Percentiles rank a stretch among this genome's conserved stretches.
phyloP scores from a whole-genome alignment of 2,329 filamentous ascomycete species.

The Colletotrichum tamarilloi region DNA sequence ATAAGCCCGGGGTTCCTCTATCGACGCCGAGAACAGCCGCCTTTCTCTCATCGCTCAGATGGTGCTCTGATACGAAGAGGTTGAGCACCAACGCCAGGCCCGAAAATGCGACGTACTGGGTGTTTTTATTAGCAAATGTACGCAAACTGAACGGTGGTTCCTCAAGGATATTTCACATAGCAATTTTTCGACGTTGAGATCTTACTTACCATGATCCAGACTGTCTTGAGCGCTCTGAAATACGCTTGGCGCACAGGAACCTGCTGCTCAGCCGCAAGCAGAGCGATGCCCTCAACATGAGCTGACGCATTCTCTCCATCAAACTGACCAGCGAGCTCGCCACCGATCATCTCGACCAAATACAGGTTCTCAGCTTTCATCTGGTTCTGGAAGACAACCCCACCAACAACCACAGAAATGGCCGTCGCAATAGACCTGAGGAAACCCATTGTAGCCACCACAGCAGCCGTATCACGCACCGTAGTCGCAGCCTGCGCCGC shows the following conservation, averaged over 20 bases:
- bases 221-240: constrained; percentile 39
- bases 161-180: no score
- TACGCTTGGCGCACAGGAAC: constrained; percentile 40
- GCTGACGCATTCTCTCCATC: constrained; percentile 62
- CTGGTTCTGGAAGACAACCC: constrained; percentile 81
- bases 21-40: constrained; percentile 7
- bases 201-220: constrained; percentile 44
- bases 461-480: constrained; percentile 73
- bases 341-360: constrained; percentile 62
- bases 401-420: constrained; percentile 76
- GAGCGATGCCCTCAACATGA: neutral
- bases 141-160: no score
- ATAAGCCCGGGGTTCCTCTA: neutral
- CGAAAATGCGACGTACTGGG: constrained; percentile 10
- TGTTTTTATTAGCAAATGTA: neutral
- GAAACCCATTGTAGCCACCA: constrained; percentile 74
- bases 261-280: constrained; percentile 31
- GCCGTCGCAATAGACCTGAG: constrained; percentile 76
- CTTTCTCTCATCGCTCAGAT: constrained; percentile 11
- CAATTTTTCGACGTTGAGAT: no score
- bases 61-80: constrained; percentile 6
- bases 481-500: constrained; percentile 73
- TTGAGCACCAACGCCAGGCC: constrained; percentile 1
- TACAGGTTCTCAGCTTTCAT: constrained; percentile 67
- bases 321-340: constrained; percentile 60